Conservation (phyloP, 345 rosid species). For the Corchorus olitorius region DNA sequence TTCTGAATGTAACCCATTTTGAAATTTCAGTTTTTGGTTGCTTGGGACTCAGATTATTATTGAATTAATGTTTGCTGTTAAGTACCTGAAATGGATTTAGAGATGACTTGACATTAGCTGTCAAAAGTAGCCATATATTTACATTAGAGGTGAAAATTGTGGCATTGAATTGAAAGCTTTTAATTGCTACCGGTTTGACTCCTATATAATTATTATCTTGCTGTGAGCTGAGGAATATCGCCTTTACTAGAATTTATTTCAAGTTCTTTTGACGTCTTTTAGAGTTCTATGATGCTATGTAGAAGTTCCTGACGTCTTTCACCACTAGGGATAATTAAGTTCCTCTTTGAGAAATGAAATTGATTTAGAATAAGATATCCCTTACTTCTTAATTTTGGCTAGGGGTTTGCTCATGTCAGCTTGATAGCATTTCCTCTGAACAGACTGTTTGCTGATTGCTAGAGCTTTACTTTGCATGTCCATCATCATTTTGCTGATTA, state of each 20-base stretch:
- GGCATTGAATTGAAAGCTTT: background rate
- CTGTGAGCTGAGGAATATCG: background rate
- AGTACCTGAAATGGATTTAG: background rate
- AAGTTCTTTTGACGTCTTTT: background rate
- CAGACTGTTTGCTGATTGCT: background rate
- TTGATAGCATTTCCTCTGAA: background rate
- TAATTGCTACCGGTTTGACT: background rate
- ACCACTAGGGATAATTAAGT: background rate
- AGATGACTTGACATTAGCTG: constrained; percentile 6
- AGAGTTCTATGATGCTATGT: constrained; percentile 2
- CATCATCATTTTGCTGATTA: background rate
- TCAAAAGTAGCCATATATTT: background rate
- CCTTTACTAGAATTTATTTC: background rate
- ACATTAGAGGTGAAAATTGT: background rate
- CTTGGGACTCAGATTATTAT: constrained; percentile 8
- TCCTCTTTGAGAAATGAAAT: background rate
- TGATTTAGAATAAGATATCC: background rate
- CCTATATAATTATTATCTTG: background rate
- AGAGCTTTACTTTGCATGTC: background rate
- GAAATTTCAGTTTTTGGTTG: constrained; percentile 7
- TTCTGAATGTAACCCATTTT: background rate
- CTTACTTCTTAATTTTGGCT: background rate
- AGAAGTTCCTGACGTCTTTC: background rate
- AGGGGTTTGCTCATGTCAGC: background rate
- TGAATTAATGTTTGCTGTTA: background rate